Evolutionary conservation across 306 rosid species (phyloP).

Genomic region (Inga laurina): DNA sequence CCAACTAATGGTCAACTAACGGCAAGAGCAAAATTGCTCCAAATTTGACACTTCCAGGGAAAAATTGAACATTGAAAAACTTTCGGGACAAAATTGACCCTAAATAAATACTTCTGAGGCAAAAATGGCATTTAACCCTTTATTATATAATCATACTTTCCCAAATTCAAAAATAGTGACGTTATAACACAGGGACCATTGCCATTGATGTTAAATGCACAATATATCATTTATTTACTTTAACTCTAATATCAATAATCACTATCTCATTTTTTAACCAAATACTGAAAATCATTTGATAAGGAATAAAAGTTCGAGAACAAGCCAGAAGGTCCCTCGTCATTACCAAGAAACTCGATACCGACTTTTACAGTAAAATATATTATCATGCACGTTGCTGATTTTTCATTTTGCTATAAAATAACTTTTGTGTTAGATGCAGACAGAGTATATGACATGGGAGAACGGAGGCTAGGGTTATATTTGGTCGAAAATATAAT

Average conservation of each 20-base stretch:
- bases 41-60: no score
- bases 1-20: no score
- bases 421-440: not conserved
- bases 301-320: not conserved
- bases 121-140: no score
- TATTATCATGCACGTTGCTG: not conserved
- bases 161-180: not conserved
- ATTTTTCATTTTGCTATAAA: not conserved
- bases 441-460: not conserved
- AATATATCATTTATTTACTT: no score
- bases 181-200: not conserved
- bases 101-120: no score
- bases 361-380: not conserved
- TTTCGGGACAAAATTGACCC: no score
- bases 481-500: no score
- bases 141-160: not conserved
- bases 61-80: no score
- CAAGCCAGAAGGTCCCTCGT: not conserved
- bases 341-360: not conserved
- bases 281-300: not conserved
- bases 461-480: not conserved
- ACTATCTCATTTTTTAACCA: not conserved
- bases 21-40: no score
- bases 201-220: not conserved
- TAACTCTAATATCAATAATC: not conserved